Evolutionary conservation across 768 basidiomycete genomes (phyloP), one percentile per base, ranked within the genome.

Genomic region (Rhizopogon sp.): DNA sequence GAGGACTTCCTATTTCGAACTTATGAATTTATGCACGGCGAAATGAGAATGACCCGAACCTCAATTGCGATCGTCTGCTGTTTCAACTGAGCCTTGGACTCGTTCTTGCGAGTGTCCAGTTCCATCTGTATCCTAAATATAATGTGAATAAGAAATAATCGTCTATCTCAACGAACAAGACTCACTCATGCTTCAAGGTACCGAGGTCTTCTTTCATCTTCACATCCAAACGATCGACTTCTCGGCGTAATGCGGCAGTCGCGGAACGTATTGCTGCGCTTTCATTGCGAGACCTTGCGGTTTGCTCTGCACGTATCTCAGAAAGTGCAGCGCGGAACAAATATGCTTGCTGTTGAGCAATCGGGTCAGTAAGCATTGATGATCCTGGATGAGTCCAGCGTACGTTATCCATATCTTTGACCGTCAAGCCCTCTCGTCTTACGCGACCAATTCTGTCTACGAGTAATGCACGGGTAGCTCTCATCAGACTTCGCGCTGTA

Each of bases 181-280:
- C 88, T 53, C 61, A 96, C 94, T 98, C 95, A 64, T 98, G 95
- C 70, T 90, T 93, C 61, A 99, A 76, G 43, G 81, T 88, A 14
- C 81, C 84, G 22, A 98, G 73, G 59, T 95, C 92, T 69, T 97
- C 93, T 72, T 95, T 96, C 84, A 99, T 88, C 73, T 90, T 95
- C 41, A 88, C 85, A 62, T 88, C 84, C 44, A 98, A 70, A 3
- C 78, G 72, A 64, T 99, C 96, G 13, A 93, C 85, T 43, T 98
- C 97, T 58, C 93, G 76, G 56, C 93, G 81, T 16, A 96, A 77
- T 3, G 87, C 83, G n/a, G 83, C 72, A 3, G 87, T 84, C 39
- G 87, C 76, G 0, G 90, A 78, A n/a, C 85, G 79, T 55, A 98
- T 82, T n/a, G 87, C 76, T 11, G 91, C 83, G 40, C 83, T 85